A percentile compares a stretch with the other conserved stretches of the same genome.
Evolutionary conservation across 2,329 filamentous ascomycete species (phyloP).

Genomic region (Fusarium metavorans): DNA sequence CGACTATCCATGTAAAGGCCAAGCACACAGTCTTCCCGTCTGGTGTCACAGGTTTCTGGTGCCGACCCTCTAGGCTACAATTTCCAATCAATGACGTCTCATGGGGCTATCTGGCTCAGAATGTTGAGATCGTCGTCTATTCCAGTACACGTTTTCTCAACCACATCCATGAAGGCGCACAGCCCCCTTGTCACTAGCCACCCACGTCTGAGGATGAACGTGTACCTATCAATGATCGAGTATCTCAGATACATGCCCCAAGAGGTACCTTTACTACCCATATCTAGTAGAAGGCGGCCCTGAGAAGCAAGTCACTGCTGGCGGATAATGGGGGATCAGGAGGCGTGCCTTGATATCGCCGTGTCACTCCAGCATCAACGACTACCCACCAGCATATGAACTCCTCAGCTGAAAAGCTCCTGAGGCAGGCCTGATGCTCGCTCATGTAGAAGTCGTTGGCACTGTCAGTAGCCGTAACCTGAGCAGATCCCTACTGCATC

Average conservation of each 20-base stretch:
- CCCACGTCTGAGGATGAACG: slow-evolving; percentile 80
- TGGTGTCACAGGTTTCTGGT: too few relatives aligned
- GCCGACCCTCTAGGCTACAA: slow-evolving; percentile 75
- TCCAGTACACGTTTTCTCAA: slow-evolving; percentile 81
- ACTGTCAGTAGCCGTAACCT: slow-evolving; percentile 42
- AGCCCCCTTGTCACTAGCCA: slow-evolving; percentile 85
- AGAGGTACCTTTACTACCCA: slow-evolving; percentile 73
- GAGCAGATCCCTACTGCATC: slow-evolving; percentile 2
- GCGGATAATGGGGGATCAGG: slow-evolving; percentile 38
- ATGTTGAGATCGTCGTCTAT: slow-evolving; percentile 81
- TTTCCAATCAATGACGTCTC: slow-evolving; percentile 76
- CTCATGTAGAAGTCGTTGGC: slow-evolving; percentile 38
- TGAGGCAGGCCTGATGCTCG: slow-evolving; percentile 28
- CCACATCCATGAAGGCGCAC: slow-evolving; percentile 60
- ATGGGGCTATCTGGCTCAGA: slow-evolving; percentile 74
- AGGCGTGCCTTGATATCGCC: slow-evolving; percentile 5
- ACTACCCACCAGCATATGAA: slow-evolving; percentile 4
- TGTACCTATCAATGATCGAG: slow-evolving; percentile 77
- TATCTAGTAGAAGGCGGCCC: slow-evolving; percentile 46
- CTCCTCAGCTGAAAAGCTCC: slow-evolving; percentile 33
- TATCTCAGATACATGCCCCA: slow-evolving; percentile 77
- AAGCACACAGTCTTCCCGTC: slow-evolving; percentile 23
- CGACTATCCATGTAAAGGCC: slow-evolving; percentile 42
- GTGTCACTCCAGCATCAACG: slow-evolving; percentile 6
- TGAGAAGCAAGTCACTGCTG: slow-evolving; percentile 44